Evolutionary conservation across 1,139 yeast genomes (phyloP), one percentile per base, ranked within the genome.

Genomic region (Yamadazyma spencermartinsiae): DNA sequence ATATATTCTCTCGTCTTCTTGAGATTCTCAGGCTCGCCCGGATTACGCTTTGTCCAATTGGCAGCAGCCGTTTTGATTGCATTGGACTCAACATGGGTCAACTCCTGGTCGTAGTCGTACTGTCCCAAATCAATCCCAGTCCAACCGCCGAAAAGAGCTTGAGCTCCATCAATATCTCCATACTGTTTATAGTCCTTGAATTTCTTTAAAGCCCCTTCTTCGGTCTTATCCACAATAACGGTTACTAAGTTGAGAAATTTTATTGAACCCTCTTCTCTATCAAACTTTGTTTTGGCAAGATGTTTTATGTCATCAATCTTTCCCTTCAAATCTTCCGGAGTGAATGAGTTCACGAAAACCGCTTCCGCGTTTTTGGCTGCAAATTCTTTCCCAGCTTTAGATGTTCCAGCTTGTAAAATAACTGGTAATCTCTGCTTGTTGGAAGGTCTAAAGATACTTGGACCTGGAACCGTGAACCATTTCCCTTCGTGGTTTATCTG

Each of bases 351-450:
- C 17, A 70, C 53, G 49, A 72, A 72, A 20, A 70, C 68, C 9
- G 63, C 58, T 45, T 72, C 77, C 7, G 72, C 76, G 49, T 69
- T 65, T 44, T 63, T 64, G 16, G 78, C 76, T 27, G 75, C 77
- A 46, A 68, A 60, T 4, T 62, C 62, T 36, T 58, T 59, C 21
- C 78, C 78, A 26, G 64, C 63, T 27, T 62, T 55, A 3, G 76
- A 71, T 11, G 75, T 61, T 24, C 79, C 79, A 1, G 78, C 78
- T 49, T 72, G 78, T 33, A 72, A 59, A 37, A 72, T 58, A 14
- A 70, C 64, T 2, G 76, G 76, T 15, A 71, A 51, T 52, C 74
- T 63, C 42, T 69, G 75, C n/a, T 36, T 23, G 11, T 68, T 68
- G 10, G 73, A 62, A 16, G 76, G 76, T 35, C 63, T 67, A 9